phyloP scores from a whole-genome alignment of 2,329 filamentous ascomycete genomes.

The Rhinocladiella similis region DNA sequence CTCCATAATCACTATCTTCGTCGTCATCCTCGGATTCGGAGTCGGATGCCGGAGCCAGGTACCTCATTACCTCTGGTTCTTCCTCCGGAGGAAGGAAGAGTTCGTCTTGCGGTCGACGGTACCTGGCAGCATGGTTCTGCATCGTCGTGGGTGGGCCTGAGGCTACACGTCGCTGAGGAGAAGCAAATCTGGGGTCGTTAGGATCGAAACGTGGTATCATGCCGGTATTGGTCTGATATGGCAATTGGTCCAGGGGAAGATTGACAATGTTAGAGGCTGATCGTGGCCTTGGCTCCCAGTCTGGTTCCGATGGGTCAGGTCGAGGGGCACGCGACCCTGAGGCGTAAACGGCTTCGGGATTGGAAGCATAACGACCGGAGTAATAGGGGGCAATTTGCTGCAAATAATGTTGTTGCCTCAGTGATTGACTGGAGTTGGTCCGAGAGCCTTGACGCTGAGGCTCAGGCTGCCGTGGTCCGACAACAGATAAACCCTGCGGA shows the following conservation, averaged over 20 bases:
- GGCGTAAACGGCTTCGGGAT: constrained; percentile 38
- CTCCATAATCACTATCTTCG: constrained; percentile 19
- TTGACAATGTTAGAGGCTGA: constrained; percentile 37
- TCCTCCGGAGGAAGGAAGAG: constrained; percentile 23
- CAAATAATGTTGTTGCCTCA: constrained; percentile 35
- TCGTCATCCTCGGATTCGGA: constrained; percentile 24
- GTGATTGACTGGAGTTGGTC: constrained; percentile 42
- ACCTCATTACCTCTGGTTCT: constrained; percentile 25
- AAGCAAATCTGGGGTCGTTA: constrained; percentile 34
- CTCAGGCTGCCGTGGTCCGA: constrained; percentile 32
- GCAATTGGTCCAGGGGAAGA: constrained; percentile 34
- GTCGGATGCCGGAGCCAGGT: constrained; percentile 17
- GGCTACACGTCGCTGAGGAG: constrained; percentile 42
- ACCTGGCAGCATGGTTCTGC: constrained; percentile 12
- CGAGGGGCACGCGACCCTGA: constrained; percentile 32
- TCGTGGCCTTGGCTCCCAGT: constrained; percentile 45
- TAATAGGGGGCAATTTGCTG: constrained; percentile 27
- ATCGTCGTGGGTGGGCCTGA: constrained; percentile 36
- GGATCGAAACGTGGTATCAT: constrained; percentile 31
- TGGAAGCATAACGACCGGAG: constrained; percentile 32
- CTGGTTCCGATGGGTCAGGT: constrained; percentile 51
- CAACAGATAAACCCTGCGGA: constrained; percentile 45
- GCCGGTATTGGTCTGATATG: constrained; percentile 35
- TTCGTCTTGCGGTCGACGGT: constrained; percentile 27
- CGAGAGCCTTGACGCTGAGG: constrained; percentile 45